Evolutionary conservation across 176 grass and related monocot genomes (phyloP), one percentile per base, ranked within the genome.

Genomic region (Eragrostis curvula): DNA sequence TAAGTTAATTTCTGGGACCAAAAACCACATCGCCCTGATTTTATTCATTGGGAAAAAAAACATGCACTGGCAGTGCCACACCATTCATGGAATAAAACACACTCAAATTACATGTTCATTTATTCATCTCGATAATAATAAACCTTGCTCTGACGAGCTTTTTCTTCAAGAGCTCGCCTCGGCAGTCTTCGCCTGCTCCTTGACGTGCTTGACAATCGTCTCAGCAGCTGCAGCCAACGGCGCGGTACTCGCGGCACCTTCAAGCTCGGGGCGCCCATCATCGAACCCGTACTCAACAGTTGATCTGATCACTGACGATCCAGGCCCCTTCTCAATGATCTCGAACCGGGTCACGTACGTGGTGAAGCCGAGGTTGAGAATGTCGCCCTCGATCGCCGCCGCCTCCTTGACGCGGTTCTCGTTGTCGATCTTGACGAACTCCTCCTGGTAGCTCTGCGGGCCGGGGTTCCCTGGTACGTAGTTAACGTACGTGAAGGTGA

Each of bases 321-420:
- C 6, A 74, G 73, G 18, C 0, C 69, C 79, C 58, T 87, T 87
- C 15, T 12, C 45, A 0, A 56, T 10, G 84, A 90, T 56, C 43
- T 84, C 68, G 21, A 90, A 70, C 5, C 80, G 45, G 52, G 73
- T 45, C 30, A 87, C 43, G 68, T 87, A 83, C 7, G 12, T 75
- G 66, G 44, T 65, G 80, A 87, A 90, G 7, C 88, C 74, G 14
- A 87, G 63, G 32, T 25, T 73, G 2, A 87, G 51, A 30, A 83
- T 43, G 58, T 79, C 74, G 2, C 79, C 60, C 0, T 90, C 68
- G 20, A 40, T 63, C 9, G 30, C 85, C 4, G 59, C 44, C 2
- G 84, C 74, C 60, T 90, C 84, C 73, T 90, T 90, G 60, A 83
- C 44, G 28, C 39, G 71, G 0, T 83, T 83, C 3, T 79, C 79